Conservation (phyloP, 495 filamentous ascomycete genomes). For the Neurospora tetraspora region DNA sequence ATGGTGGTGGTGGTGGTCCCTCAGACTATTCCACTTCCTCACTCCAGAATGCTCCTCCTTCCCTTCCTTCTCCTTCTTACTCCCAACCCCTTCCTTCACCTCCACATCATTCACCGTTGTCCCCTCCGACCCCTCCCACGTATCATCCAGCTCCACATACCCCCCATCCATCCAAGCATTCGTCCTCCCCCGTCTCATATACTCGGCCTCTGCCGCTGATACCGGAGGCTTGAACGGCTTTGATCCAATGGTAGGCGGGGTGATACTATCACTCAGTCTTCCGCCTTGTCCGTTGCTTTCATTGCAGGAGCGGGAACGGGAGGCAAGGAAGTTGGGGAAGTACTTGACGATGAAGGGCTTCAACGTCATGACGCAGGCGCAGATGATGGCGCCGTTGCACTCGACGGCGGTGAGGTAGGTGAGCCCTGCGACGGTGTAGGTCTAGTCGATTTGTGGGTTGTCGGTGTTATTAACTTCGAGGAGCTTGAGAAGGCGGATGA, state of each 20-base stretch:
- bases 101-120: constrained; percentile 12
- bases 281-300: background rate
- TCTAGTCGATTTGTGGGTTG: constrained; percentile 12
- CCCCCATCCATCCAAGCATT: constrained; percentile 2
- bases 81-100: constrained; percentile 6
- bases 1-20: background rate
- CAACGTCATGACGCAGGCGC: constrained; percentile 29
- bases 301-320: background rate
- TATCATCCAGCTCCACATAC: constrained; percentile 18
- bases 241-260: constrained; percentile 19
- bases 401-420: constrained; percentile 38
- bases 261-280: background rate
- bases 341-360: constrained; percentile 19
- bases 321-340: constrained; percentile 27
- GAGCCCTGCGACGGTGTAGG: constrained; percentile 17
- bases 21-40: background rate
- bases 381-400: constrained; percentile 32
- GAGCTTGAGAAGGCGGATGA: constrained; percentile 21
- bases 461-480: constrained; percentile 10
- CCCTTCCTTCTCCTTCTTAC: background rate
- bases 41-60: background rate
- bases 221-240: constrained; percentile 5
- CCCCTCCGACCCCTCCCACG: background rate
- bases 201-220: background rate
- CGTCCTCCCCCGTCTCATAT: background rate